phyloP scores from a whole-genome alignment of 75 land plant species.

The Pinus albicaulis region DNA sequence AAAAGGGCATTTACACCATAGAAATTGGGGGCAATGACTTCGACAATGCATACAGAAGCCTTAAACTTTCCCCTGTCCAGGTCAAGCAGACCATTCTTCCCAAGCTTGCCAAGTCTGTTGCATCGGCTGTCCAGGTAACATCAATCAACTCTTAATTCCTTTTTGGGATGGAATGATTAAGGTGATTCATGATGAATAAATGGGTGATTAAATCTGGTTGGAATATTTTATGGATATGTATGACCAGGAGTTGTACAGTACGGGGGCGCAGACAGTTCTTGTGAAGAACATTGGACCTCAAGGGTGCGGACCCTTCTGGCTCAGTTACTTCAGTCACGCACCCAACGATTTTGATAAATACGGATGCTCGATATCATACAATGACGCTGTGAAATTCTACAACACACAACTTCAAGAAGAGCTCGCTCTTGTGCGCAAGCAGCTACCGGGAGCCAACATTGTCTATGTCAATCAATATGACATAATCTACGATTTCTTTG shows the following conservation, averaged over 20 bases:
- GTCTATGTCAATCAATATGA: conserved; percentile 49
- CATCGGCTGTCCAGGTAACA: not conserved
- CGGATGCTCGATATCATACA: conserved; percentile 65
- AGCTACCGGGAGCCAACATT: conserved; percentile 38
- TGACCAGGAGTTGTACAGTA: conserved; percentile 40
- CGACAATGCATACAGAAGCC: conserved; percentile 2
- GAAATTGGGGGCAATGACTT: conserved; percentile 32
- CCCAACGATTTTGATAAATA: conserved; percentile 43
- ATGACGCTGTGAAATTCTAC: conserved; percentile 57
- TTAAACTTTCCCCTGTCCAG: not conserved
- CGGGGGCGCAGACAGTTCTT: conserved; percentile 56
- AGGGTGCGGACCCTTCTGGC: conserved; percentile 60
- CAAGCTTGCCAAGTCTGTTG: not conserved
- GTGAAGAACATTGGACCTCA: conserved; percentile 68
- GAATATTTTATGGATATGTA: not conserved
- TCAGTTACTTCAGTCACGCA: conserved; percentile 30
- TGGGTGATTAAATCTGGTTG: not conserved
- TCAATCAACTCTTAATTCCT: not conserved
- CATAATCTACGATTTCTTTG: conserved; percentile 49
- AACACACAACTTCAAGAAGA: conserved; percentile 44
- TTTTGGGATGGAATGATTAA: not conserved
- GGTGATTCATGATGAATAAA: not conserved
- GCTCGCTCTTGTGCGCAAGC: conserved; percentile 17
- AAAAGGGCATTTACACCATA: conserved; percentile 13
- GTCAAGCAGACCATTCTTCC: conserved; percentile 7